These are phyloP conservation scores for Calonectria pseudoturangicola DNA, from an alignment of 2,329 filamentous ascomycete species.

Conservation along the genomic window DNA sequence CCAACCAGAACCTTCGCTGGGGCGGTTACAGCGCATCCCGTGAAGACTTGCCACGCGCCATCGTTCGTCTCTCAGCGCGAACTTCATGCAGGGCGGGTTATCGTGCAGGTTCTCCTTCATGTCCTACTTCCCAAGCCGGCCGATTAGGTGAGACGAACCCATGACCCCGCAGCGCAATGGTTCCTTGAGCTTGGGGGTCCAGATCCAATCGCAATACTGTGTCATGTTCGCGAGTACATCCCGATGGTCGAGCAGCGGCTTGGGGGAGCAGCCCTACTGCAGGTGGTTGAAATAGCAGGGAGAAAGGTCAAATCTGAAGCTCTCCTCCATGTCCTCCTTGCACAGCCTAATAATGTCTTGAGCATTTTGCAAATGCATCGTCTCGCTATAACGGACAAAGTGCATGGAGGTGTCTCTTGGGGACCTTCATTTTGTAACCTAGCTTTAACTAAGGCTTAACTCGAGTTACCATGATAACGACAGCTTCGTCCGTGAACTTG, in stretches of 20 bases:
- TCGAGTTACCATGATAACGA: not conserved
- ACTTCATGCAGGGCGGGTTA: not conserved
- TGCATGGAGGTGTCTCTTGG: not conserved
- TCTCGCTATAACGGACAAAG: not conserved
- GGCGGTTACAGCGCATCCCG: conserved; percentile 25
- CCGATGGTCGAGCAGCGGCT: conserved; percentile 18
- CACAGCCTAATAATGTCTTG: conserved; percentile 5
- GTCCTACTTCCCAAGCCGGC: not conserved
- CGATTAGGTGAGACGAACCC: not conserved
- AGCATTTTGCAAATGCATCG: conserved; percentile 1
- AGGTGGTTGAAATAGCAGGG: not conserved
- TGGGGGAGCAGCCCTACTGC: not conserved
- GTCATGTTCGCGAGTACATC: conserved; percentile 18
- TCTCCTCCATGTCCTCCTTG: not conserved
- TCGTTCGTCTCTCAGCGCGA: conserved; percentile 13
- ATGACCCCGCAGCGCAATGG: not conserved
- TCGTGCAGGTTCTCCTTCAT: not conserved
- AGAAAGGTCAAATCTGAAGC: conserved; percentile 18
- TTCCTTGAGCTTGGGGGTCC: not conserved
- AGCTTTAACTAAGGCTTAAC: conserved; percentile 5
- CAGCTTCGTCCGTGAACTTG: not conserved
- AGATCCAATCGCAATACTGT: conserved; percentile 4
- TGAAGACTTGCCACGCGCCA: conserved; percentile 20
- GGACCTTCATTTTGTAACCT: not conserved
- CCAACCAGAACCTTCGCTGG: conserved; percentile 5